Evolutionary conservation across 441 rosid genomes (phyloP).

Genomic region (Eruca vesicaria): DNA sequence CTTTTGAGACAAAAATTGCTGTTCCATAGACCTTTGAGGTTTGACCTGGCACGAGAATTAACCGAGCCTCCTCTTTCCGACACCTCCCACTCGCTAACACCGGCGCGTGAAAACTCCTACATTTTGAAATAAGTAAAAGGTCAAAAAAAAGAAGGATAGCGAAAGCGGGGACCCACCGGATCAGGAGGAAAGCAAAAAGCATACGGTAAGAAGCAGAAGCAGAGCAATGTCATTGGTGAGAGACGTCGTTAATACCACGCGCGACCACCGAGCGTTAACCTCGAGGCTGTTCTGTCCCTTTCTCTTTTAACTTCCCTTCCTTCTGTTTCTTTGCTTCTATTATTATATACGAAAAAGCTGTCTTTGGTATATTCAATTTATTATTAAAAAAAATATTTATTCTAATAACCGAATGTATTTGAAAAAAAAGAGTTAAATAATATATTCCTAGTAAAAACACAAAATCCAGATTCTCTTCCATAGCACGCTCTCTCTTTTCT

Average conservation of each 20-base stretch:
- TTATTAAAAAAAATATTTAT: no score
- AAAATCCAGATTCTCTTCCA: conserved; percentile 1
- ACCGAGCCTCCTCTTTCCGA: neutral
- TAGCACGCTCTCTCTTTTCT: conserved; percentile 16
- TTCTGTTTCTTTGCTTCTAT: neutral
- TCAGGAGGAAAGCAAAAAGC: conserved; percentile 25
- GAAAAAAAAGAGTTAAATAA: neutral
- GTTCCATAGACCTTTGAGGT: conserved; percentile 14
- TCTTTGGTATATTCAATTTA: neutral
- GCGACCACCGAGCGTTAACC: conserved; percentile 20
- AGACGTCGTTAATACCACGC: conserved; percentile 28
- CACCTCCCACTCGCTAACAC: neutral
- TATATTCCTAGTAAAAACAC: neutral
- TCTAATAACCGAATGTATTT: neutral
- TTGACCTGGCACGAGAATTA: conserved; percentile 12
- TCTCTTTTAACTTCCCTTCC: conserved; percentile 7
- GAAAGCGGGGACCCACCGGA: conserved; percentile 9
- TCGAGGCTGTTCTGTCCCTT: conserved; percentile 5
- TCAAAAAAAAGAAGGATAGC: neutral
- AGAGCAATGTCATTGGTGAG: conserved; percentile 32
- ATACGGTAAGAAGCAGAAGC: conserved; percentile 27
- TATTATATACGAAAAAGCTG: neutral
- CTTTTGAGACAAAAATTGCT: conserved; percentile 16
- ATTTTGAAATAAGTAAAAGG: neutral
- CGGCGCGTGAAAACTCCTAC: neutral